Base-by-base conservation (phyloP, 1,284 basidiomycete genomes). In the Leucoagaricus sp. region DNA sequence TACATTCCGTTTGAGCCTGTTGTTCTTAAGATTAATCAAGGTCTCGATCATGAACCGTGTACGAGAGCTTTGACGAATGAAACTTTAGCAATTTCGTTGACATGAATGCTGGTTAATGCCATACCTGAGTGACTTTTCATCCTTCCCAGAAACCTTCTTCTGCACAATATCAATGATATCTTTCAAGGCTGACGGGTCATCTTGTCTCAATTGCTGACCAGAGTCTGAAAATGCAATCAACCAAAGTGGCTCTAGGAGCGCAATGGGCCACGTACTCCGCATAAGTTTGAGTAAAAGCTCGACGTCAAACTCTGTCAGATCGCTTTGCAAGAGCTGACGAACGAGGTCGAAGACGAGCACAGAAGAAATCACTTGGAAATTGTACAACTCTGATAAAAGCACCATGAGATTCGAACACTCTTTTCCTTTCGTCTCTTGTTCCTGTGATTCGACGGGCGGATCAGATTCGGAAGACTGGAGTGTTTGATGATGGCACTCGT, bases 41-140 rank as follows among this genome's bases (percentile, higher is more conserved):
- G 93, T 95, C 71, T 98, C 95, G 51, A 96, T 77, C 94, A 98
- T 95, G 74, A 97, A 98, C 19, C 85, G 84, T 9, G 90, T 90
- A 38, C 92, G 85, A 13, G 91, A 93, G 68, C 91, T 93, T 61
- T 7, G 41, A 44, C 19, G 26, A 21, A 44, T 28, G 23, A 17
- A 13, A 12, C 8, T 6, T 55, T 7, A 44, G 15, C 29, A 40
- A 36, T 23, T 21, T 23, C 23, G n/a, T n/a, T 15, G n/a, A n/a
- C 15, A 12, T 12, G 19, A 4, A 3, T 26, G 7, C 19, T 9
- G 21, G 9, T 10, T 4, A 10, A 7, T 6, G 10, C 36, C 71
- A 29, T 66, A 91, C 88, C 84, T 92, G 65, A 91, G 69, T 8
- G 73, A 19, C 17, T 40, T 72, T 17, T 79, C 75, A 31, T 82